Evolutionary conservation across 352 stramenopile genomes (phyloP), one percentile per base, ranked within the genome.

Genomic region (Globisporangium acanthophoron): DNA sequence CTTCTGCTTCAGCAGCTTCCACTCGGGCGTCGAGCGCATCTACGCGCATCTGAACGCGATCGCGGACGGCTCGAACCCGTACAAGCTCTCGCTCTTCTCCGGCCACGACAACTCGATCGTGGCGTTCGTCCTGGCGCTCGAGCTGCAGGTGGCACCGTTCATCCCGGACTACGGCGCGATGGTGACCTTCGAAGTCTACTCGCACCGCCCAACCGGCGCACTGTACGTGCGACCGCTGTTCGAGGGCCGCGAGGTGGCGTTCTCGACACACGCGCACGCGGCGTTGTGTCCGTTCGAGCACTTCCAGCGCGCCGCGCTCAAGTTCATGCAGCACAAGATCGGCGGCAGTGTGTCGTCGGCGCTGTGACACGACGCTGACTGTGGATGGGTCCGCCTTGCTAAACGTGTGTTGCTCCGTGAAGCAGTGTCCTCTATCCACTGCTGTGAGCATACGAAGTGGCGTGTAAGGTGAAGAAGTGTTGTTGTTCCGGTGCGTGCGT

Each of bases 31-130:
- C 18, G 56, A 71, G 33, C 70, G 71, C 44, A 82, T 91, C 52
- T 82, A 76, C 53, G 59, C 68, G 50, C 78, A 83, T 29, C 57
- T 90, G 37, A 70, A 46, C 31, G 57, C 51, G 9, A 67, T 90
- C 41, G n/a, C 33, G 46, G 56, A 56, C 41, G 41, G 48, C 43
- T 58, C 37, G 16, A 61, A 61, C 37, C 53, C 52, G 7, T 73
- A 80, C 68, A 87, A 79, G 51, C 39, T 93, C 43, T 87, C 84
- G 45, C 66, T 93, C 0, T 87, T 90, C 67, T 93, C 84, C 0
- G 79, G 74, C 0, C 84, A 93, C 64, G 80, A 93, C 64, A 91
- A 91, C 65, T 89, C 84, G 54, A 66, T 93, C 16, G 79, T 93
- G 31, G 80, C 80, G 46, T 62, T 91, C 21, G 65, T 85, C 27